Conservation (phyloP, 192 early-diverging fungal genomes). For the Entomortierella chlamydospora region DNA sequence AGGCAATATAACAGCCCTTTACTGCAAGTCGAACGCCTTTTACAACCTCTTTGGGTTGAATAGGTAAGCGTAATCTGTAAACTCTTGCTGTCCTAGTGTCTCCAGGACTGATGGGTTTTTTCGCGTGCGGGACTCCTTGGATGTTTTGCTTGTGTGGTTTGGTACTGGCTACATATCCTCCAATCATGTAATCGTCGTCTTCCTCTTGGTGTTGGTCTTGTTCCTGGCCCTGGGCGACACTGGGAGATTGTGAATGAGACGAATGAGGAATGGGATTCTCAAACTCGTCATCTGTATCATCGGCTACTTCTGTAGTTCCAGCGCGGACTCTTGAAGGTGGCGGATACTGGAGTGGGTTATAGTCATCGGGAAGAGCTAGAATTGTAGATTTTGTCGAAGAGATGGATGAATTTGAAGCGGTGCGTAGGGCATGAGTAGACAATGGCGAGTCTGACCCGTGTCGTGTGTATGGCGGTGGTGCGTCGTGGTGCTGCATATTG, state of each 20-base stretch:
- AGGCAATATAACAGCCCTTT: conserved; percentile 56
- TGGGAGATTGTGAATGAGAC: not conserved
- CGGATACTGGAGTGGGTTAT: conserved; percentile 51
- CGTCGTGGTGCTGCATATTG: conserved; percentile 9
- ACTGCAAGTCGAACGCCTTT: conserved; percentile 56
- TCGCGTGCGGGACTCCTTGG: conserved; percentile 12
- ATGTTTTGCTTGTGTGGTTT: conserved; percentile 22
- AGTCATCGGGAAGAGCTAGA: conserved; percentile 39
- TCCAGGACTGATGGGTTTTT: conserved; percentile 1
- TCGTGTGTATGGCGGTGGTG: conserved; percentile 34
- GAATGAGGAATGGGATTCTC: not conserved
- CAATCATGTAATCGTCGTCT: conserved; percentile 8
- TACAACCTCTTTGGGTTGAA: conserved; percentile 50
- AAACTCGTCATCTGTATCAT: conserved; percentile 26
- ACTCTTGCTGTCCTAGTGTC: not conserved
- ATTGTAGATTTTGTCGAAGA: conserved; percentile 23
- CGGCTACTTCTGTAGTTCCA: conserved; percentile 24
- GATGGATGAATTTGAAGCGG: conserved; percentile 14
- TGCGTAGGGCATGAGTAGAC: conserved; percentile 1
- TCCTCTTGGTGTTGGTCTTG: not conserved
- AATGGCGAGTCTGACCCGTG: conserved; percentile 12
- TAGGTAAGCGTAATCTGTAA: conserved; percentile 35
- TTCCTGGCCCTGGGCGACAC: not conserved
- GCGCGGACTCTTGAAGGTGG: conserved; percentile 46
- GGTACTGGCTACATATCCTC: conserved; percentile 12